phyloP scores from a whole-genome alignment of 176 grass and related monocot genomes.

The Oryza australiensis region DNA sequence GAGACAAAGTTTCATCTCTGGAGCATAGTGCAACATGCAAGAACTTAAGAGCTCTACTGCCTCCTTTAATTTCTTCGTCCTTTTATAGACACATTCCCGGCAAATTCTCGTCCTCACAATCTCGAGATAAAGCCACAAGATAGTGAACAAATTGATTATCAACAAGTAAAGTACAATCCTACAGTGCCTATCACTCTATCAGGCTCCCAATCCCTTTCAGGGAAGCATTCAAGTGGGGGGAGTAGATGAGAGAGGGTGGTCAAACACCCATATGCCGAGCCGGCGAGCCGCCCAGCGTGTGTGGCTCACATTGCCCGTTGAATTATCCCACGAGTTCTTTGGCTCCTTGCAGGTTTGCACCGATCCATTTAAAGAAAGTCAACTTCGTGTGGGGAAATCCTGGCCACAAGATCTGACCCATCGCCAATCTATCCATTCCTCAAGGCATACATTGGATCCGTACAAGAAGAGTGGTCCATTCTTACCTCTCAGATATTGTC shows the following conservation, averaged over 20 bases:
- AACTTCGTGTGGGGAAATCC: not conserved
- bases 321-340: conserved; percentile 31
- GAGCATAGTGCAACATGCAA: not conserved
- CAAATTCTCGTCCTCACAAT: not conserved
- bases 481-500: not conserved
- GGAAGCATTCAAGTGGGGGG: conserved; percentile 35
- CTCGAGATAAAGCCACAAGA: not conserved
- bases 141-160: not conserved
- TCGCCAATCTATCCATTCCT: not conserved
- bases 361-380: conserved; percentile 9
- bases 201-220: conserved; percentile 18
- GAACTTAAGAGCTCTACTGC: not conserved
- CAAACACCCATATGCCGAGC: conserved; percentile 19
- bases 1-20: not conserved
- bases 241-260: conserved; percentile 7
- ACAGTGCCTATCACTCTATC: not conserved
- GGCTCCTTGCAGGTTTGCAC: not conserved
- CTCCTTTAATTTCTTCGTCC: not conserved
- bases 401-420: not conserved
- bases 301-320: conserved; percentile 30
- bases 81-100: not conserved
- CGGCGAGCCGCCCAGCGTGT: conserved; percentile 6
- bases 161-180: not conserved
- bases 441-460: not conserved
- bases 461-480: not conserved